These are phyloP conservation scores for Emmonsiellopsis sp. DNA, from an alignment of 2,329 filamentous ascomycete genomes.

Conservation along the genomic window DNA sequence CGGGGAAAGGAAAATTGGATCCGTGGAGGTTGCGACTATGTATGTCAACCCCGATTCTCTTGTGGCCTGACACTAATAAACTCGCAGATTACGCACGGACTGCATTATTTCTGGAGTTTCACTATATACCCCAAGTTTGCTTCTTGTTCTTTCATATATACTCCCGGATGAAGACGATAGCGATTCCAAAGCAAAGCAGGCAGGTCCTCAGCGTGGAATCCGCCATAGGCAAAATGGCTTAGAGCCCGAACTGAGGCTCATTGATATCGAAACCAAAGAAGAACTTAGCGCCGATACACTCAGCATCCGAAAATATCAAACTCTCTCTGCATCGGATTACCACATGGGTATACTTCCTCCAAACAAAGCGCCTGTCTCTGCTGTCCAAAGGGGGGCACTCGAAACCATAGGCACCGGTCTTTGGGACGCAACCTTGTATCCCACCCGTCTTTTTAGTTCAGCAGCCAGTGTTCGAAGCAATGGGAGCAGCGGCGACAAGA, in stretches of 20 bases:
- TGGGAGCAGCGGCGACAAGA: slow-evolving; percentile 47
- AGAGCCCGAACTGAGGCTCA: slow-evolving; percentile 80
- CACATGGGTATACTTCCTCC: slow-evolving; percentile 79
- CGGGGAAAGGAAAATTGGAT: slow-evolving; percentile 64
- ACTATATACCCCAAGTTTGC: slow-evolving; percentile 83
- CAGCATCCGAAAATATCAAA: slow-evolving; percentile 77
- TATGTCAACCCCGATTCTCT: slow-evolving; percentile 41
- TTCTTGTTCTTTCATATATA: slow-evolving; percentile 87
- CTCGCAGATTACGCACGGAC: slow-evolving; percentile 72
- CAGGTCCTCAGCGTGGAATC: slow-evolving; percentile 52
- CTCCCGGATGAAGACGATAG: slow-evolving; percentile 59
- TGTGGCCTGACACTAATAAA: slow-evolving; percentile 16
- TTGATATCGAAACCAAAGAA: slow-evolving; percentile 74
- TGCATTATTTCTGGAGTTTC: slow-evolving; percentile 97
- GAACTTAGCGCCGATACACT: slow-evolving; percentile 82
- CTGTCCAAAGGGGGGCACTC: slow-evolving; percentile 61
- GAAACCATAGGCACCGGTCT: slow-evolving; percentile 67
- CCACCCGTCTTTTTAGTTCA: slow-evolving; percentile 78
- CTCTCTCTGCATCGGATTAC: slow-evolving; percentile 80
- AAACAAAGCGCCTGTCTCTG: slow-evolving; percentile 55
- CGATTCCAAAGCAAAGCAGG: slow-evolving; percentile 23
- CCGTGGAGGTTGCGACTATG: slow-evolving; percentile 87
- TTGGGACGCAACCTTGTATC: slow-evolving; percentile 86
- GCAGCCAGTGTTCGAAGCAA: slow-evolving; percentile 64
- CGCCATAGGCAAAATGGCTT: slow-evolving; percentile 67